A percentile compares a stretch with the other conserved stretches of the same genome.
phyloP scores from a whole-genome alignment of 768 basidiomycete genomes.

The Serendipita indica region DNA sequence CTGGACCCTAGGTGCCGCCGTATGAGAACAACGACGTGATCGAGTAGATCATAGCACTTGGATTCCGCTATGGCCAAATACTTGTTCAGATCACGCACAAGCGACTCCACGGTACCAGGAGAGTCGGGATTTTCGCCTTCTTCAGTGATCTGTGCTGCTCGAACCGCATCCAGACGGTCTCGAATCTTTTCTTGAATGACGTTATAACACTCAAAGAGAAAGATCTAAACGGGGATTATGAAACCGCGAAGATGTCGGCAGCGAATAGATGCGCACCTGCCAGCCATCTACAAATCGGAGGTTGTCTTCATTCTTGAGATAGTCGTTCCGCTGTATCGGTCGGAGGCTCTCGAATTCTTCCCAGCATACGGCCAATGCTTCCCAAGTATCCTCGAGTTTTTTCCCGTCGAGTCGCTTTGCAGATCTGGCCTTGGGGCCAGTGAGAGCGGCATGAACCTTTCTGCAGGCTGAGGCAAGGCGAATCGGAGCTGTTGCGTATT shows the following conservation, averaged over 20 bases:
- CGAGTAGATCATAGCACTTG: slow-evolving; percentile 32
- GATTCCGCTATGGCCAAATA: slow-evolving; percentile 26
- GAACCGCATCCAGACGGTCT: slow-evolving; percentile 31
- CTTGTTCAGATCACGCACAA: slow-evolving; percentile 25
- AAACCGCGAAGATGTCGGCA: slow-evolving; percentile 4
- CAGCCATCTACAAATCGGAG: slow-evolving; percentile 67
- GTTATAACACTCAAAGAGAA: slow-evolving; percentile 85
- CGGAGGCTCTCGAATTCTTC: slow-evolving; percentile 61
- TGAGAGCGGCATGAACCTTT: slow-evolving; percentile 60
- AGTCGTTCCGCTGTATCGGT: slow-evolving; percentile 23
- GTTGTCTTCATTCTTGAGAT: slow-evolving; percentile 36
- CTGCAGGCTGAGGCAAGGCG: slow-evolving; percentile 65
- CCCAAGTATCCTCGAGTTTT: slow-evolving; percentile 69
- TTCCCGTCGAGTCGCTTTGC: slow-evolving; percentile 44
- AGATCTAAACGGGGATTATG: slow-evolving; percentile 36
- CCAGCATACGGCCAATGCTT: slow-evolving; percentile 67
- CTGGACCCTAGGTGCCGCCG: slow-evolving; percentile 36
- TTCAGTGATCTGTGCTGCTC: slow-evolving; percentile 9
- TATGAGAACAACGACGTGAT: slow-evolving; percentile 33
- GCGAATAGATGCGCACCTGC: slow-evolving; percentile 43
- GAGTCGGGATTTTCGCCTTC: slow-evolving; percentile 15
- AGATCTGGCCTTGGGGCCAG: slow-evolving; percentile 59
- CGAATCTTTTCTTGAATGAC: slow-evolving; percentile 74
- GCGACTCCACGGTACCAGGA: slow-evolving; percentile 19
- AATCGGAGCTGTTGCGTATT: slow-evolving; percentile 54